Base-by-base conservation (phyloP, 257 asterid genomes). In the Scutellaria baicalensis region DNA sequence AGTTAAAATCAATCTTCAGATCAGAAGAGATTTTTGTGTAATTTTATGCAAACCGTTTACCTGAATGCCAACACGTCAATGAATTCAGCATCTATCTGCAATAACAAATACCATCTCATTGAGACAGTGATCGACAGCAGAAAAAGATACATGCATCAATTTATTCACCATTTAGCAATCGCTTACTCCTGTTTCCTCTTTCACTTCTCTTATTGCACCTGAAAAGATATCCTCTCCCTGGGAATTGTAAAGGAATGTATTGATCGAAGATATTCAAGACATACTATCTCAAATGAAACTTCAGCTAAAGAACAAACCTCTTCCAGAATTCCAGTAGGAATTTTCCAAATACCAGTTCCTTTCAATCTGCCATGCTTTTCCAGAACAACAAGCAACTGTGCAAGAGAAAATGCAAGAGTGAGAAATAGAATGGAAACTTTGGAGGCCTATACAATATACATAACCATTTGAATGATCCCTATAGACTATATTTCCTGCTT, bases 151-250 rank as follows among this genome's bases (percentile, higher is more conserved):
- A 38, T 11, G 21, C 61, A 71, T 64, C 33, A 17, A 66, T 64
- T 43, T 61, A 62, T 61, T 48, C 69, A 75, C 60, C 76, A 50
- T 56, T 68, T 42, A 66, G 61, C 42, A 38, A 77, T 39, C 48
- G 81, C 88, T 80, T 84, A 87, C 96, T 79, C 89, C 92, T 43
- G 96, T 89, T 81, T 87, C 96, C 84, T 89, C 96, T 76, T 85
- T 85, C 16, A 89, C 86, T 82, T 87, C 95, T 83, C 96, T 84
- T 66, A 47, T 81, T 54, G 90, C 92, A 50, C 90, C 94, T 21
- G 75, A 73, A 64, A 72, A 82, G 42, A 89, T 79, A 62, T 82
- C 91, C 80, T 89, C 96, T 1, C 95, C 96, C 96, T 89, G 84
- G 40, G 78, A 27, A 79, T 68, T 69, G 50, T 66, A 70, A 40